Conservation (phyloP, 805 yeast species). For the Saccharomycopsis sp. region DNA sequence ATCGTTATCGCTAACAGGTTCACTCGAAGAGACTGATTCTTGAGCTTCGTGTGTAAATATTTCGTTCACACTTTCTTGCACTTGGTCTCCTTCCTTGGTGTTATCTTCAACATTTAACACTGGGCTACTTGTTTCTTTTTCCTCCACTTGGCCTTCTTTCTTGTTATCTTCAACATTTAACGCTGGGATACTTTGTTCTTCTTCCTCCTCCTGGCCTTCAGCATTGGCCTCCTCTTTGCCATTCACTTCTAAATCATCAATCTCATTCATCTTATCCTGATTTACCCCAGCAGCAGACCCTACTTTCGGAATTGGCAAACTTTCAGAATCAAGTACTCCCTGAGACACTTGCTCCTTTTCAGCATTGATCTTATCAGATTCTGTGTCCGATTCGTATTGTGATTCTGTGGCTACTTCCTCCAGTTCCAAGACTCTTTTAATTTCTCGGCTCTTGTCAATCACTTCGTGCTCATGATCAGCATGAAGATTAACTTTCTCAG, state of each 20-base stretch:
- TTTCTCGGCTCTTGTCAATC: not conserved
- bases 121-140: not conserved
- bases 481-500: not conserved
- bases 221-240: not conserved
- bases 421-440: not conserved
- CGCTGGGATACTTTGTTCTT: not conserved
- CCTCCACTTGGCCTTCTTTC: not conserved
- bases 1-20: not conserved
- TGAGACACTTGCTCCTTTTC: too few relatives aligned
- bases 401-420: too few relatives aligned
- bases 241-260: too few relatives aligned
- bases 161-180: not conserved
- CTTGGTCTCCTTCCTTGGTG: not conserved
- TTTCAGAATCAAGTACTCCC: too few relatives aligned
- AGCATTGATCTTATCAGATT: too few relatives aligned
- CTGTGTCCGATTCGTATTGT: too few relatives aligned
- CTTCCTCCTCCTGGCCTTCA: not conserved
- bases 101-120: not conserved
- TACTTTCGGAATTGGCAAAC: too few relatives aligned
- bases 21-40: not conserved
- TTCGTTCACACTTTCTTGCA: slow-evolving; percentile 3
- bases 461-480: not conserved
- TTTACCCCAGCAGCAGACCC: too few relatives aligned
- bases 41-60: not conserved
- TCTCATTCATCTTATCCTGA: too few relatives aligned